Percentiles rank a stretch among this genome's conserved stretches.
Conservation (phyloP, 352 stramenopile genomes). For the Phytophthora colocasiae region DNA sequence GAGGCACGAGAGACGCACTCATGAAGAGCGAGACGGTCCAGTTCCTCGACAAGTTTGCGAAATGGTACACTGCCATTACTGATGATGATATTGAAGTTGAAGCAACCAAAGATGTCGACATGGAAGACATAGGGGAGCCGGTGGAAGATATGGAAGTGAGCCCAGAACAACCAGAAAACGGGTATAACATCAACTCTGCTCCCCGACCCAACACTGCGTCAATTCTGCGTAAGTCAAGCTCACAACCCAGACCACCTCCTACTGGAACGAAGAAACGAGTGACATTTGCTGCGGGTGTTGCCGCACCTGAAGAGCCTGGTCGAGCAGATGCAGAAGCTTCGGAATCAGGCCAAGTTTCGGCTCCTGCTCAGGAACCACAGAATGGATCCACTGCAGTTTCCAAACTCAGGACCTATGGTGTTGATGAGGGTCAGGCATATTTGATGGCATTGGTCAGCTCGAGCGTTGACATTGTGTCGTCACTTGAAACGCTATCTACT, state of each 20-base stretch:
- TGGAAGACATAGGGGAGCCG: conserved; percentile 9
- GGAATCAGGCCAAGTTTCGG: not conserved
- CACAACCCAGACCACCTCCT: not conserved
- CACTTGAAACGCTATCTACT: conserved; percentile 50
- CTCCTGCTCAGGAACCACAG: not conserved
- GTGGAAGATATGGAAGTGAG: conserved; percentile 42
- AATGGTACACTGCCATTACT: conserved; percentile 51
- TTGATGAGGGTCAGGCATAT: conserved; percentile 52
- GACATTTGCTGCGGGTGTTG: conserved; percentile 25
- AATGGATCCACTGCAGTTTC: conserved; percentile 4
- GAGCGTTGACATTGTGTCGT: conserved; percentile 64
- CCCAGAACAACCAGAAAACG: conserved; percentile 13
- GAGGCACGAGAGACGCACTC: conserved; percentile 40
- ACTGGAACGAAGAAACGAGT: conserved; percentile 32
- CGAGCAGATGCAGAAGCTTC: conserved; percentile 3
- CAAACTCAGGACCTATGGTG: conserved; percentile 29
- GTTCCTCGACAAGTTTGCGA: conserved; percentile 59
- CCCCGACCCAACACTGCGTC: not conserved
- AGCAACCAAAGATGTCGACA: conserved; percentile 19
- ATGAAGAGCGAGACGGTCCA: conserved; percentile 55
- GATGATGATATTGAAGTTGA: conserved; percentile 1
- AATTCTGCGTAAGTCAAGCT: conserved; percentile 23
- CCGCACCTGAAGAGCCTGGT: not conserved
- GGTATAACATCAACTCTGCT: conserved; percentile 10
- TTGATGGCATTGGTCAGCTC: conserved; percentile 62